Evolutionary conservation across 1,284 basidiomycete species (phyloP).

Genomic region (Athelia psychrophila): DNA sequence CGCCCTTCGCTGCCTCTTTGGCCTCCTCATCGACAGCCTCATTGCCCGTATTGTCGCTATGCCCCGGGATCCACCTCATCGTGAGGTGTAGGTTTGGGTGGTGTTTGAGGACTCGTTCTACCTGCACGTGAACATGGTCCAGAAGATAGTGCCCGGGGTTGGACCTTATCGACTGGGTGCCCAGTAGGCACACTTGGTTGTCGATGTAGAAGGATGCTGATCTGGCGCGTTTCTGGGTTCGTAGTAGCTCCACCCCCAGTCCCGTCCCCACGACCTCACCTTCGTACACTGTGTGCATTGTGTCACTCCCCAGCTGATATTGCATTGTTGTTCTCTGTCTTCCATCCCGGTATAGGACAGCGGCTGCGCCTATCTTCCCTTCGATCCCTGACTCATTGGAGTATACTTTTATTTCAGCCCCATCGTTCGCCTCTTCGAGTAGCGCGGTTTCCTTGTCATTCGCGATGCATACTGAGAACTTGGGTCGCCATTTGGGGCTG

Average conservation of each 20-base stretch:
- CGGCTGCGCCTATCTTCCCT: conserved; percentile 19
- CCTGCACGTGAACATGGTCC: not conserved
- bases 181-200: not conserved
- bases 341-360: conserved; percentile 7
- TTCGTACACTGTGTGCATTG: conserved; percentile 28
- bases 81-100: not conserved
- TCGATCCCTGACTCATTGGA: conserved; percentile 18
- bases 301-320: conserved; percentile 18
- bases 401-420: conserved; percentile 4
- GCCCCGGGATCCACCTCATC: not conserved
- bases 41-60: not conserved
- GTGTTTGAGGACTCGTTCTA: not conserved
- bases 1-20: not conserved
- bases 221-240: conserved; percentile 27
- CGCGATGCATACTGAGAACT: not conserved
- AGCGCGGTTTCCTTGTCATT: not conserved
- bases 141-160: not conserved
- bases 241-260: conserved; percentile 13
- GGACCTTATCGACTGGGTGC: not conserved
- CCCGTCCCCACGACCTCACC: conserved; percentile 24
- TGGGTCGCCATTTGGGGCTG: not conserved
- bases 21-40: conserved; percentile 2
- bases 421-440: not conserved
- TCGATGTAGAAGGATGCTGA: not conserved
- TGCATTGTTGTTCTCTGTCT: conserved; percentile 5